Base-by-base conservation (phyloP, 2,329 filamentous ascomycete species). In the Pezicula neosporulosa region DNA sequence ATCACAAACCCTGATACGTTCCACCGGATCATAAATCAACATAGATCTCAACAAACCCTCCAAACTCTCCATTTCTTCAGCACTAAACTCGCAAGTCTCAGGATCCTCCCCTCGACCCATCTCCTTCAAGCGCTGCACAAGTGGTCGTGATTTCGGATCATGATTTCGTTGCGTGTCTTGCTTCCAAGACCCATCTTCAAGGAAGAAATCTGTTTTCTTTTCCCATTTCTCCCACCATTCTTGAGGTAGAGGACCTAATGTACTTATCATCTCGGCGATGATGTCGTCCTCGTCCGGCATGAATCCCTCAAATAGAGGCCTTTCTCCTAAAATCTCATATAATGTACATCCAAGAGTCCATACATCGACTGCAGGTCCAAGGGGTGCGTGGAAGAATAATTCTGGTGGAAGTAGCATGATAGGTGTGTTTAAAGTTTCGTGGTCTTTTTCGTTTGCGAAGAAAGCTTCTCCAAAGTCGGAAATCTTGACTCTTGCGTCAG, bases 201-300 rank as follows among this genome's bases (percentile, higher is more conserved):
- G 24, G 16, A 51, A 51, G 35, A 51, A 51, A 47, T 47, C 16
- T 10, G 43, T 39, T 33, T 43, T 43, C 35, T 47, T 51, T 16
- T 47, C 35, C 49, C 49, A 51, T 30, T 21, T 21, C 41, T 41
- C n/a, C 49, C 49, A 51, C 49, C 43, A 51, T 47, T 3, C 33
- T 4, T 33, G 24, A 24, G 49, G 49, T 12, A 51, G 39, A 42
- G n/a, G 47, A 19, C 49, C 49, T 24, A 38, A 51, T 41, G 49
- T 51, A 24, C 47, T 33, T 18, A 51, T n/a, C 49, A 51, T 47
- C 37, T 51, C 43, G 37, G 8, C 8, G 7, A 39, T 10, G 9
- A 39, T 47, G 30, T 47, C 45, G 45, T 47, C 45, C 45, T 37
- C 30, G 15, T 33, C 45, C 38, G 30, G 30, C 24, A 33, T 38